These are phyloP conservation scores for Aureobasidium uvarum DNA, from an alignment of 2,329 filamentous ascomycete species.

Conservation along the genomic window DNA sequence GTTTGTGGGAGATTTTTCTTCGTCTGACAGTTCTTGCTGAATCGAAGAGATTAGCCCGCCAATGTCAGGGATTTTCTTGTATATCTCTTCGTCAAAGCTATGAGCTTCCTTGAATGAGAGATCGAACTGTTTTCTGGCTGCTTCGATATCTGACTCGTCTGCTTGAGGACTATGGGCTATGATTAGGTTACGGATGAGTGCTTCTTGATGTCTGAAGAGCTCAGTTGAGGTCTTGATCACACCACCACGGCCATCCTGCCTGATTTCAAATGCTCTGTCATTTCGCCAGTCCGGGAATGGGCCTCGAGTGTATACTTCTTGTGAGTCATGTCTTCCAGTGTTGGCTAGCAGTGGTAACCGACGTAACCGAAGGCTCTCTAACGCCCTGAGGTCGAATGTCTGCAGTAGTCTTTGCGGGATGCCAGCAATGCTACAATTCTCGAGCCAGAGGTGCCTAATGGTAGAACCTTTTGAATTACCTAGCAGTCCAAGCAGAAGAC, in stretches of 20 bases:
- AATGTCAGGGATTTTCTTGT: conserved; percentile 7
- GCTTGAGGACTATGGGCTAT: neutral
- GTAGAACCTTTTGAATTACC: conserved; percentile 35
- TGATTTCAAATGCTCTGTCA: conserved; percentile 28
- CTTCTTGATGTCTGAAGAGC: conserved; percentile 28
- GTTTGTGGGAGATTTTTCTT: neutral
- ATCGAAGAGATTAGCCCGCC: neutral
- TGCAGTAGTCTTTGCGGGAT: conserved; percentile 30
- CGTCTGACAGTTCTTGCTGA: neutral
- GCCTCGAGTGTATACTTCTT: conserved; percentile 35
- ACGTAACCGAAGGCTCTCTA: conserved; percentile 46
- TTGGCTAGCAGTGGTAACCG: conserved; percentile 39
- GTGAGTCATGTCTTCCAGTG: conserved; percentile 11
- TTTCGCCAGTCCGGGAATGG: conserved; percentile 27
- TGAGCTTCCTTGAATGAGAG: conserved; percentile 25
- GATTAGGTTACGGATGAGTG: conserved; percentile 26
- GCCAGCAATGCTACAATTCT: conserved; percentile 44
- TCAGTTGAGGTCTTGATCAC: conserved; percentile 13
- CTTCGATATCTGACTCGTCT: neutral
- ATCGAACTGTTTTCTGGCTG: conserved; percentile 1
- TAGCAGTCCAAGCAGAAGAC: conserved; percentile 44
- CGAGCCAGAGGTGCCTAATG: conserved; percentile 47
- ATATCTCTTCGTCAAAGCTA: conserved; percentile 32
- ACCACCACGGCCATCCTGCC: conserved; percentile 34
- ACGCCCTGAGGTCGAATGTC: conserved; percentile 35